A percentile compares a stretch with the other conserved stretches of the same genome.
Evolutionary conservation across 306 rosid genomes (phyloP).

Genomic region (Ormosia emarginata): DNA sequence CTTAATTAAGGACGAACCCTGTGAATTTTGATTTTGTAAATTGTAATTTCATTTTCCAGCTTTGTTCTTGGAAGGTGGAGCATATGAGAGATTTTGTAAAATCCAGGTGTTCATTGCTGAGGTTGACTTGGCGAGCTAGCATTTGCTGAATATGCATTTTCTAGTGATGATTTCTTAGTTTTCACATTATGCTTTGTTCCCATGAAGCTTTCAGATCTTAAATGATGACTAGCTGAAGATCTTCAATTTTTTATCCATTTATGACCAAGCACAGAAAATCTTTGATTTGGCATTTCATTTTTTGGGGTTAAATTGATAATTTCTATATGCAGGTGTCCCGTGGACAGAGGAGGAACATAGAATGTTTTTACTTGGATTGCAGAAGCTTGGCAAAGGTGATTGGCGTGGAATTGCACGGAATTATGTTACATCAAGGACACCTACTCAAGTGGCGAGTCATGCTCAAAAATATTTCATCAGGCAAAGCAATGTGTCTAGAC

Average conservation of each 20-base stretch:
- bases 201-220: not conserved
- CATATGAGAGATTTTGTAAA: not conserved
- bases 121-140: not conserved
- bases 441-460: slow-evolving; percentile 99
- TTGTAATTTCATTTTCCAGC: not conserved
- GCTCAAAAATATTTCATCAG: slow-evolving; percentile 97
- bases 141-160: not conserved
- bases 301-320: slow-evolving; percentile 7
- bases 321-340: slow-evolving; percentile 67
- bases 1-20: not conserved
- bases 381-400: slow-evolving; percentile 98
- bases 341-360: slow-evolving; percentile 99
- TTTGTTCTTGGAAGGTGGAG: slow-evolving; percentile 1
- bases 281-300: not conserved
- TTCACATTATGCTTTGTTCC: not conserved
- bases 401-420: slow-evolving; percentile 99
- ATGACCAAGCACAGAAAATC: not conserved
- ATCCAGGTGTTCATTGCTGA: not conserved
- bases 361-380: slow-evolving; percentile 93
- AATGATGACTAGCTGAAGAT: not conserved
- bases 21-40: not conserved
- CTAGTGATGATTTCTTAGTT: not conserved
- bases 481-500: slow-evolving; percentile 87
- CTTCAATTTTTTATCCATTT: not conserved
- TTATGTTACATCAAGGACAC: slow-evolving; percentile 88